Conservation (phyloP, 2,329 filamentous ascomycete species). For the Stagonosporopsis cucurbitacearum region DNA sequence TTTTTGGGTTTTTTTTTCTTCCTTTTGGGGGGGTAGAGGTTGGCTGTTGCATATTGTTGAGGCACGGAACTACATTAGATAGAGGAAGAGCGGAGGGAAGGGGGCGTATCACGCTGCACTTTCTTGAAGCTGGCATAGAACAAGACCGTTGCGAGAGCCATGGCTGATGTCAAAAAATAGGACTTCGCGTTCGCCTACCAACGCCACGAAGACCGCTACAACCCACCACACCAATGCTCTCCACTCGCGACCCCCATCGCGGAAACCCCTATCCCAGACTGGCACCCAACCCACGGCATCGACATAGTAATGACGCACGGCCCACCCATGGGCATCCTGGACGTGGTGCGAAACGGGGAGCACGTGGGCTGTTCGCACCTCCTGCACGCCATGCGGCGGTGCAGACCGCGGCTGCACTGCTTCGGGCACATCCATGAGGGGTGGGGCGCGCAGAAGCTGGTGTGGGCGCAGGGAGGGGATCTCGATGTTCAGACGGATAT, state of each 20-base stretch:
- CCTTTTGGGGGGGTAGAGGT: no score
- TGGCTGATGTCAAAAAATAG: neutral
- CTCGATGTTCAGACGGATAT: constrained; percentile 24
- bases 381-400: constrained; percentile 57
- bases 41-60: no score
- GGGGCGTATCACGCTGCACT: no score
- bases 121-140: no score
- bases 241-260: constrained; percentile 39
- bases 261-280: constrained; percentile 53
- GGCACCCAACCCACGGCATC: constrained; percentile 40
- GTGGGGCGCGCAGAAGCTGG: constrained; percentile 47
- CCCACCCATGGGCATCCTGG: constrained; percentile 60
- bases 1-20: neutral
- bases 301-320: constrained; percentile 69
- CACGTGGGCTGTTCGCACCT: constrained; percentile 64
- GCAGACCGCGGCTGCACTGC: constrained; percentile 62
- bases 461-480: constrained; percentile 44
- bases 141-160: no score
- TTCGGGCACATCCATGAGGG: constrained; percentile 70
- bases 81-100: no score
- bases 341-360: constrained; percentile 45
- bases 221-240: constrained; percentile 44
- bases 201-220: constrained; percentile 60
- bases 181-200: constrained; percentile 63
- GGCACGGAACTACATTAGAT: no score